These are phyloP conservation scores for Diaporthe vaccinii DNA, from an alignment of 2,329 filamentous ascomycete genomes.

Conservation along the genomic window DNA sequence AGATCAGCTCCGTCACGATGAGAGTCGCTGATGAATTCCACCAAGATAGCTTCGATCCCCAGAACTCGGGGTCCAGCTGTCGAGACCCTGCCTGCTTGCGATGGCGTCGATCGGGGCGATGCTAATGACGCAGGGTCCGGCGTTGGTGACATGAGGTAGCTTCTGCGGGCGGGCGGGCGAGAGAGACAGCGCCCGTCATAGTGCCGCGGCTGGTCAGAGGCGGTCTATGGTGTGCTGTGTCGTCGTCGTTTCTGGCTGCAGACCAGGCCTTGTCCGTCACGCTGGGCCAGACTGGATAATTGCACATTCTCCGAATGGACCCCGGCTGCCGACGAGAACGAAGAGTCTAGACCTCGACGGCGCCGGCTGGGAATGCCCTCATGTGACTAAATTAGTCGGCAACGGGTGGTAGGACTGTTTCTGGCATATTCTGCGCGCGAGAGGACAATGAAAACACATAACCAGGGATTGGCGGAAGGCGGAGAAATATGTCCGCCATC, in stretches of 20 bases:
- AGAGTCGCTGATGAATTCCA: neutral
- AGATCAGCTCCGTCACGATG: neutral
- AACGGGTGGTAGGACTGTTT: neutral
- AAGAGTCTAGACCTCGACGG: slow-evolving; percentile 4
- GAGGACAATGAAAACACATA: neutral
- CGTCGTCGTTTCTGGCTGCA: neutral
- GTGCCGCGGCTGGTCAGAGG: neutral
- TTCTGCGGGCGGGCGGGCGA: neutral
- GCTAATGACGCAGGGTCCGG: slow-evolving; percentile 27
- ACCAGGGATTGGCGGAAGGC: neutral
- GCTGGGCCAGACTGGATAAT: neutral
- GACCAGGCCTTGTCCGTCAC: neutral
- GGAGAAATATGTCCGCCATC: slow-evolving; percentile 3
- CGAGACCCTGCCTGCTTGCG: slow-evolving; percentile 11
- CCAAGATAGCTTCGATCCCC: neutral
- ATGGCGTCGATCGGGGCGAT: slow-evolving; percentile 17
- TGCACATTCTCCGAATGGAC: neutral
- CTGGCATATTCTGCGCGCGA: neutral
- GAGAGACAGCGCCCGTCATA: slow-evolving; percentile 3
- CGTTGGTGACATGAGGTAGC: neutral
- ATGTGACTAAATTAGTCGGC: neutral
- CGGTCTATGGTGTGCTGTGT: neutral
- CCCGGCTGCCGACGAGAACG: neutral
- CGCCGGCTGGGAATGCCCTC: neutral
- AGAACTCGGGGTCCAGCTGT: neutral